Base-by-base conservation (phyloP, 345 rosid species). In the Populus simonii region DNA sequence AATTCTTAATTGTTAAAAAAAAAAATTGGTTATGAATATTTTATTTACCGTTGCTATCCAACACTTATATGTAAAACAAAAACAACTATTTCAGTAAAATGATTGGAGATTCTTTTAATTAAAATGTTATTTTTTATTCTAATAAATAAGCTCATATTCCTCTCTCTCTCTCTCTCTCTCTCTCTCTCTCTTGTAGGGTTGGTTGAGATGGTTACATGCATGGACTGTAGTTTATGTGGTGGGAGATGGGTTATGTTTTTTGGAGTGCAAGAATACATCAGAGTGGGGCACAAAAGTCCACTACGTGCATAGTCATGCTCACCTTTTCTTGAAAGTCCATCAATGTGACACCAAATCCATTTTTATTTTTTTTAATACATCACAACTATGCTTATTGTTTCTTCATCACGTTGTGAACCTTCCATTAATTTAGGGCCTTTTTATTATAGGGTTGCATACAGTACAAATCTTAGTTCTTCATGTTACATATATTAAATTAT, bases 121-220 rank as follows among this genome's bases (percentile, higher is more conserved):
- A 33, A 33, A 33, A 33, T 33, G 35, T 33, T 33, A 33, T 33
- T 33, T 33, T 33, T 33, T 33, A 33, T 33, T 33, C 5, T 33
- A 33, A 33, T 33, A 33, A 33, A 33, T 33, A 33, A 33, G 35
- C 33, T 31, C 33, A 31, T 31, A 31, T 2, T 3, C 33, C 33
- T 0, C 33, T 31, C 33, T 31, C 33, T 31, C 33, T 31, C 3
- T 31, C 31, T 29, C 33, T 31, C 33, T 31, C 33, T 31, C 33
- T 31, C 33, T 31, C 33, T 31, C 33, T 31, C 33, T 25, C 25
- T 25, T 1, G 25, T 25, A 25, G 2, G 13, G 72, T 69, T 73
- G 36, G 80, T 39, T 69, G 68, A n/a, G 68, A 62, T 51, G 33
- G 83, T 10, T 22, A 33, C 55, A 68, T 33, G 25, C 29, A 57